Conservation (phyloP, 345 rosid genomes). For the Theobroma cacao region DNA sequence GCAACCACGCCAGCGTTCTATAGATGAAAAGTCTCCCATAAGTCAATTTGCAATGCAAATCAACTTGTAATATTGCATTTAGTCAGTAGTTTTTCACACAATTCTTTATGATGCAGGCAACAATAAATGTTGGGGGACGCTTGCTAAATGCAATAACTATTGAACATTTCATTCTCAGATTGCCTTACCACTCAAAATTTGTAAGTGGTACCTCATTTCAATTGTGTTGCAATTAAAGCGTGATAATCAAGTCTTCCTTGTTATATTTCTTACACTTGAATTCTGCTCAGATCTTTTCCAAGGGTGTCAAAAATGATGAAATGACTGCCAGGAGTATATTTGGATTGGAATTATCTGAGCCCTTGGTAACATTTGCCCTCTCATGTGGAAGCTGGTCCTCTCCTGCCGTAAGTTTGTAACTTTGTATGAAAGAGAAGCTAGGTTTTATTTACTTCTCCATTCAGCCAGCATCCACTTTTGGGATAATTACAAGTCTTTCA, state of each 20-base stretch:
- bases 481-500: neutral
- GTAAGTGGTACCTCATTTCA: slow-evolving; percentile 35
- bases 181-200: slow-evolving; percentile 68
- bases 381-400: slow-evolving; percentile 97
- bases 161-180: slow-evolving; percentile 80
- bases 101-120: slow-evolving; percentile 46
- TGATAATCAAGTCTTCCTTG: neutral
- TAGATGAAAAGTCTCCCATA: neutral
- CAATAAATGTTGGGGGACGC: slow-evolving; percentile 73
- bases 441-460: neutral
- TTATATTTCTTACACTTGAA: slow-evolving; percentile 13
- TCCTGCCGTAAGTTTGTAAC: slow-evolving; percentile 69
- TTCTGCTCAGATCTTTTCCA: slow-evolving; percentile 35
- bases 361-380: slow-evolving; percentile 78
- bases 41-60: neutral
- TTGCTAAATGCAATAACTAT: slow-evolving; percentile 62
- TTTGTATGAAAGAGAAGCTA: neutral
- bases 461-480: neutral
- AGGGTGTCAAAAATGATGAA: slow-evolving; percentile 54
- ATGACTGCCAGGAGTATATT: slow-evolving; percentile 55
- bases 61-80: neutral
- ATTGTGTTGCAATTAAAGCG: slow-evolving; percentile 13
- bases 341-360: slow-evolving; percentile 80
- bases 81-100: neutral
- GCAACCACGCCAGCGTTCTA: neutral